Conservation (phyloP, 1,139 yeast species). For the Yamadazyma buinensis region DNA sequence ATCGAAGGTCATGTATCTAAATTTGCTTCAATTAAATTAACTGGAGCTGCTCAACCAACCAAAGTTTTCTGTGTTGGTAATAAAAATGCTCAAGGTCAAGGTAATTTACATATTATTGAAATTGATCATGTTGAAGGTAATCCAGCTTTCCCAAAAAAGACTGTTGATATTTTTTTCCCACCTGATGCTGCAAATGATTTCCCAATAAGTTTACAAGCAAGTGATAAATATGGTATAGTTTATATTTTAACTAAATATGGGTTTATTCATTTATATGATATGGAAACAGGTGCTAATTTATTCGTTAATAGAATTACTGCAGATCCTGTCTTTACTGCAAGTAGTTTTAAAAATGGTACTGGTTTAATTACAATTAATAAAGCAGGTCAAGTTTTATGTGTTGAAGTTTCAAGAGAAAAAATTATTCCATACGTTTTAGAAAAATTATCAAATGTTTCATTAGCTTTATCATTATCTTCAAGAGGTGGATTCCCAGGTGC, state of each 20-base stretch:
- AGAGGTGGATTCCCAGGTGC: constrained; percentile 98
- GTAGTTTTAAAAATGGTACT: constrained; percentile 65
- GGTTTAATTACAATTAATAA: constrained; percentile 95
- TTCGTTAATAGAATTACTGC: constrained; percentile 97
- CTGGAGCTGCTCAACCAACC: constrained; percentile 72
- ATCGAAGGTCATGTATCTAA: constrained; percentile 97
- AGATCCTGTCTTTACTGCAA: constrained; percentile 91
- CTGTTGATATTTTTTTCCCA: constrained; percentile 93
- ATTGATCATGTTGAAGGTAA: constrained; percentile 88
- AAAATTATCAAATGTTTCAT: constrained; percentile 78
- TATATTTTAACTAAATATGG: constrained; percentile 94
- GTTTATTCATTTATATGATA: constrained; percentile 91
- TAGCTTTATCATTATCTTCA: constrained; percentile 86
- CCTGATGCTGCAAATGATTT: constrained; percentile 95
- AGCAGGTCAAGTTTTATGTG: constrained; percentile 92
- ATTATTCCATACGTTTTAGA: constrained; percentile 88
- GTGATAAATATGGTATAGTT: constrained; percentile 80
- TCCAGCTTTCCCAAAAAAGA: constrained; percentile 85
- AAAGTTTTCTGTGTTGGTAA: constrained; percentile 90
- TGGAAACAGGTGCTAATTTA: constrained; percentile 87
- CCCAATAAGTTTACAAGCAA: constrained; percentile 90
- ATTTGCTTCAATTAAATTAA: constrained; percentile 72
- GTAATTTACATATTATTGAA: constrained; percentile 87
- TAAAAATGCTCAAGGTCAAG: constrained; percentile 81
- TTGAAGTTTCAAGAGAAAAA: constrained; percentile 80